A percentile compares a stretch with the other conserved stretches of the same genome.
These are phyloP conservation scores for Cercis canadensis DNA, from an alignment of 306 rosid genomes.

Conservation along the genomic window DNA sequence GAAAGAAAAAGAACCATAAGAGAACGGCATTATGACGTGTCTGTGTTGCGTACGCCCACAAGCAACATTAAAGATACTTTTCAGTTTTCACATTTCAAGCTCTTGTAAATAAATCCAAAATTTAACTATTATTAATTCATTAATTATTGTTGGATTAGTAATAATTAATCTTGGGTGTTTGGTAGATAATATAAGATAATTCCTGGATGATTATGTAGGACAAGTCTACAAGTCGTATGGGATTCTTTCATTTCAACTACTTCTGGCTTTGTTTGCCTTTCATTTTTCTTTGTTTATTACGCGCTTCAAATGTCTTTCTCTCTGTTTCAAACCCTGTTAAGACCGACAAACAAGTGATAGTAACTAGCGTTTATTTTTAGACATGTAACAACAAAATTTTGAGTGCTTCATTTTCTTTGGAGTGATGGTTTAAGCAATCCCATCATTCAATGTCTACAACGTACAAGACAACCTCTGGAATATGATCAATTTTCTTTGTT, in stretches of 20 bases:
- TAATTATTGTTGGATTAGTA: not conserved
- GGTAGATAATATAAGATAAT: slow-evolving; percentile 1
- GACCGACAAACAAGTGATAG: slow-evolving; percentile 48
- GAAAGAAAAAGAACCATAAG: slow-evolving; percentile 37
- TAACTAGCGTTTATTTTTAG: slow-evolving; percentile 25
- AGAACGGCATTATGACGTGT: slow-evolving; percentile 48
- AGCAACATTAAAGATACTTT: slow-evolving; percentile 45
- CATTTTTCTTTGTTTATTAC: slow-evolving; percentile 35
- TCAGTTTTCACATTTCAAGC: slow-evolving; percentile 44
- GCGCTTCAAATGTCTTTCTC: slow-evolving; percentile 49
- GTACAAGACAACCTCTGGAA: slow-evolving; percentile 13
- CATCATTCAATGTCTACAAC: slow-evolving; percentile 25
- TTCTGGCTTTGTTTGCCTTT: slow-evolving; percentile 23
- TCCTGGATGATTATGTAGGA: not conserved
- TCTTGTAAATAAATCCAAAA: too few species aligned
- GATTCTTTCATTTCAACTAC: slow-evolving; percentile 21
- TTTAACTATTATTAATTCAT: too few species aligned
- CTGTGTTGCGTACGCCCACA: slow-evolving; percentile 44
- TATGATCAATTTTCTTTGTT: not conserved
- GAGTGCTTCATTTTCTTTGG: not conserved
- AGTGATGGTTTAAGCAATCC: slow-evolving; percentile 9
- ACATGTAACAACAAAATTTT: slow-evolving; percentile 19
- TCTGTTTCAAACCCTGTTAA: slow-evolving; percentile 44
- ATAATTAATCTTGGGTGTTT: slow-evolving; percentile 13
- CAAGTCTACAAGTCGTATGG: slow-evolving; percentile 19